Evolutionary conservation across 2,329 filamentous ascomycete species (phyloP).

Genomic region (Stagonosporopsis rhizophila): DNA sequence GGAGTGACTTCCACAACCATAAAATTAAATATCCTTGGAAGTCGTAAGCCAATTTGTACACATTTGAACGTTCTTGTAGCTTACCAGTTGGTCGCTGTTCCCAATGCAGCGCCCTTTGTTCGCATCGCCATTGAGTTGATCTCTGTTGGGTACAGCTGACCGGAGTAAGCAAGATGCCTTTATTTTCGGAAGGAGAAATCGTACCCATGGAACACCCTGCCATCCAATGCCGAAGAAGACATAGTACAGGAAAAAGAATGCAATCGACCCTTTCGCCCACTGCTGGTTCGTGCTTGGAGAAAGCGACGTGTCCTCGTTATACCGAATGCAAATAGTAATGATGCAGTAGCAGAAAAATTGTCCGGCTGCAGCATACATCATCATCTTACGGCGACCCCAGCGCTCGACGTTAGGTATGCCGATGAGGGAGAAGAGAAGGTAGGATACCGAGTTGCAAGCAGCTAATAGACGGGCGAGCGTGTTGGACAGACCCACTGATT

Average conservation of each 20-base stretch:
- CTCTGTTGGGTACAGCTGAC: slow-evolving; percentile 54
- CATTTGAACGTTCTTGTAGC: not conserved
- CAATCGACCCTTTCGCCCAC: slow-evolving; percentile 54
- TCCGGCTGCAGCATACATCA: slow-evolving; percentile 63
- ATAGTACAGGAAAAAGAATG: slow-evolving; percentile 63
- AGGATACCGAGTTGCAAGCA: slow-evolving; percentile 61
- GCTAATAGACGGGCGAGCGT: slow-evolving; percentile 62
- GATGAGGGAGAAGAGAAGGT: slow-evolving; percentile 57
- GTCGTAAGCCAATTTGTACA: not conserved
- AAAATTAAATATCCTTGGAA: slow-evolving; percentile 12
- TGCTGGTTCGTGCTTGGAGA: slow-evolving; percentile 13
- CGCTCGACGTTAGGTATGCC: slow-evolving; percentile 58
- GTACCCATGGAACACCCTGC: slow-evolving; percentile 56
- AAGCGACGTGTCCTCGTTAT: slow-evolving; percentile 43
- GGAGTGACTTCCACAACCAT: slow-evolving; percentile 51
- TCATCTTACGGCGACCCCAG: slow-evolving; percentile 65
- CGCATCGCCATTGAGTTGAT: slow-evolving; percentile 60
- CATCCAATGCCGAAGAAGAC: slow-evolving; percentile 61
- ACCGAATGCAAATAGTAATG: slow-evolving; percentile 60
- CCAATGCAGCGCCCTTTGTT: slow-evolving; percentile 58
- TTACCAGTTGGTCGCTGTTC: slow-evolving; percentile 59
- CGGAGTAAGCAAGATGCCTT: not conserved
- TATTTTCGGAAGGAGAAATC: not conserved
- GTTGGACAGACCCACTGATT: slow-evolving; percentile 62
- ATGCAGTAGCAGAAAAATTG: slow-evolving; percentile 61